Evolutionary conservation across 192 early-diverging fungal species (phyloP), one percentile per base, ranked within the genome.

Genomic region (Dimargaris xerosporica): DNA sequence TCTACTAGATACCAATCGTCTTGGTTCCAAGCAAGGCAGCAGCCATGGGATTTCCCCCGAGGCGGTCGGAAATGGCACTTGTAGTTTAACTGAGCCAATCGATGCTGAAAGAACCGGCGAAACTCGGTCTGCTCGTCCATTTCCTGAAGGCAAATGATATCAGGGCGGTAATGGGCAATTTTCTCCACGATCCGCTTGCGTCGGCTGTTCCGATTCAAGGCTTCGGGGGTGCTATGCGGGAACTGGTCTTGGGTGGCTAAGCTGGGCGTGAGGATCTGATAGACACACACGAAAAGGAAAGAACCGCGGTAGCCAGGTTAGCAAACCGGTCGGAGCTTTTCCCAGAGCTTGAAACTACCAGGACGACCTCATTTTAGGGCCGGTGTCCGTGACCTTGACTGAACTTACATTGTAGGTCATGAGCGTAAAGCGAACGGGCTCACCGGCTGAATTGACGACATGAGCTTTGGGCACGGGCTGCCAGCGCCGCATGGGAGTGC

Each of bases 141-240:
- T 30, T 83, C 82, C 53, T 83, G 82, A 21, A 83, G 62, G 62
- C 82, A 83, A 53, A 77, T 72, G 12, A 83, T 71, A 64, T 80
- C 76, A 9, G 82, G 68, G 12, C 67, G 64, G 52, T 65, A 71
- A 30, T 71, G 47, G 0, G 67, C 54, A 2, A 83, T 58, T 54
- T 83, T 79, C 43, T 67, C 65, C 3, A 79, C 58, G 4, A 83
- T 26, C 55, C 65, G 69, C 16, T 70, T 64, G 23, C 65, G 66
- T 12, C 81, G 75, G 3, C 65, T 62, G 60, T 80, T 80, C 77
- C 75, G 73, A 16, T 73, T 75, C 23, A 83, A 67, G 11, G 74
- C 72, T 19, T 66, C 67, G 29, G 76, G 72, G 54, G 67, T 77
- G 10, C 79, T 73, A 41, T 79, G 73, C 0, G 79, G 79, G 48